These are phyloP conservation scores for Fusarium sp. DNA, from an alignment of 2,329 filamentous ascomycete genomes.

Conservation along the genomic window DNA sequence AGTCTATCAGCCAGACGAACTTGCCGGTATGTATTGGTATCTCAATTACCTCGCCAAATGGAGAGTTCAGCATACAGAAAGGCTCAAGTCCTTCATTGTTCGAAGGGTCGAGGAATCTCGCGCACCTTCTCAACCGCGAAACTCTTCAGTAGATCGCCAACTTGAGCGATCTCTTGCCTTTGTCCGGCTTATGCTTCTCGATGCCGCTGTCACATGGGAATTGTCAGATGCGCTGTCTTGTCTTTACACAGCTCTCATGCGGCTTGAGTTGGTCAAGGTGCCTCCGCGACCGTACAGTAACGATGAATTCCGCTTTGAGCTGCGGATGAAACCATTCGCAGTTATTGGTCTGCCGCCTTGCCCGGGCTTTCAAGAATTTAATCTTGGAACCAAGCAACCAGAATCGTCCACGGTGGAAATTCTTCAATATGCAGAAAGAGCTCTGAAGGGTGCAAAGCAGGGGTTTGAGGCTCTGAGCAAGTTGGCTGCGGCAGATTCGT, in stretches of 20 bases:
- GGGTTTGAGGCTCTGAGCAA: constrained; percentile 65
- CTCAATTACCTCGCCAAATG: constrained; percentile 76
- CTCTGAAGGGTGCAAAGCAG: constrained; percentile 58
- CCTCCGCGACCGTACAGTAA: constrained; percentile 71
- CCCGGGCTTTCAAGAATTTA: constrained; percentile 70
- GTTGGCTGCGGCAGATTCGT: constrained; percentile 60
- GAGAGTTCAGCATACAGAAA: constrained; percentile 72
- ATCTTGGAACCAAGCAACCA: constrained; percentile 51
- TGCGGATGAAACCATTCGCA: constrained; percentile 87
- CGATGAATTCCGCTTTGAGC: constrained; percentile 75
- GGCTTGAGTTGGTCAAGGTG: constrained; percentile 61
- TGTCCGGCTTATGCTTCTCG: constrained; percentile 67
- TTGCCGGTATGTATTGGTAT: constrained; percentile 91
- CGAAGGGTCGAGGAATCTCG: constrained; percentile 47
- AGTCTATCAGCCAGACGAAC: constrained; percentile 85
- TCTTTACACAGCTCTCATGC: constrained; percentile 72
- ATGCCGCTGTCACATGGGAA: constrained; percentile 69
- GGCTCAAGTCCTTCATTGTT: constrained; percentile 73
- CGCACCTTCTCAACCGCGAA: constrained; percentile 4
- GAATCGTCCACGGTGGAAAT: constrained; percentile 51
- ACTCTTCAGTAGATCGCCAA: constrained; percentile 50
- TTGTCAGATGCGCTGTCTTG: constrained; percentile 63
- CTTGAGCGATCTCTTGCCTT: constrained; percentile 60
- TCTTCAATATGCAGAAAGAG: constrained; percentile 55
- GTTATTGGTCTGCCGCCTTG: constrained; percentile 72